phyloP scores from a whole-genome alignment of 768 basidiomycete species.

The Russula sp. region DNA sequence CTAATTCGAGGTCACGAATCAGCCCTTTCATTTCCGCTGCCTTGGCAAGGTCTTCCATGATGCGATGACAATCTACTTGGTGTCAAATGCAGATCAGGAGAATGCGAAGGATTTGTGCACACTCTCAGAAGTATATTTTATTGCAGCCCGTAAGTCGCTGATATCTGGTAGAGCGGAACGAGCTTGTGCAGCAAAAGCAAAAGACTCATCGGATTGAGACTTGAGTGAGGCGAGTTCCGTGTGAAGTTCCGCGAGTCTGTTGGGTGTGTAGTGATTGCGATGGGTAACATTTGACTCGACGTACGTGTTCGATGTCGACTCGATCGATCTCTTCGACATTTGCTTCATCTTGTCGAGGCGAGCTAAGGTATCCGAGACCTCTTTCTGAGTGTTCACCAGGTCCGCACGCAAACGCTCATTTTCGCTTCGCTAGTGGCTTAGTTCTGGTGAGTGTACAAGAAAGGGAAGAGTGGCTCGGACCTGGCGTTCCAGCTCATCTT shows the following conservation, averaged over 20 bases:
- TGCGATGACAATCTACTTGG: constrained; percentile 8
- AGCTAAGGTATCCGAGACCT: constrained; percentile 1
- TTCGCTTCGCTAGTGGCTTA: constrained; percentile 8
- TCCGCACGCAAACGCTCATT: constrained; percentile 17
- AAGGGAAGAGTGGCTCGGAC: not conserved
- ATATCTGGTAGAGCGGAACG: constrained; percentile 17
- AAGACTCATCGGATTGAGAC: constrained; percentile 18
- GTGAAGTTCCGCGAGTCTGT: constrained; percentile 17
- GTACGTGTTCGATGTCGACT: constrained; percentile 9
- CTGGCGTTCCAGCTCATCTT: constrained; percentile 17
- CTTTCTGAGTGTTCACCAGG: not conserved
- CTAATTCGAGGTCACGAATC: constrained; percentile 12
- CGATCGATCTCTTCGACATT: constrained; percentile 7
- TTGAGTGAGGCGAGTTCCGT: constrained; percentile 13
- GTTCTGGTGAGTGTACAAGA: not conserved
- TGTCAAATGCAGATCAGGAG: not conserved
- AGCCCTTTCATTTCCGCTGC: constrained; percentile 12
- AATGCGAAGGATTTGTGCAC: not conserved
- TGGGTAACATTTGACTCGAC: not conserved
- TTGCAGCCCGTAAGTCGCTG: constrained; percentile 3
- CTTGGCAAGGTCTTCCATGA: constrained; percentile 13
- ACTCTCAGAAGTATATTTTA: constrained; percentile 16
- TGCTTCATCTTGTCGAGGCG: constrained; percentile 14
- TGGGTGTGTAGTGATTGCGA: not conserved
- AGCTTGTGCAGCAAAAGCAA: constrained; percentile 17